Percentiles rank a stretch among this genome's conserved stretches.
These are phyloP conservation scores for Eucalyptus curtisii DNA, from an alignment of 345 rosid species.

Conservation along the genomic window DNA sequence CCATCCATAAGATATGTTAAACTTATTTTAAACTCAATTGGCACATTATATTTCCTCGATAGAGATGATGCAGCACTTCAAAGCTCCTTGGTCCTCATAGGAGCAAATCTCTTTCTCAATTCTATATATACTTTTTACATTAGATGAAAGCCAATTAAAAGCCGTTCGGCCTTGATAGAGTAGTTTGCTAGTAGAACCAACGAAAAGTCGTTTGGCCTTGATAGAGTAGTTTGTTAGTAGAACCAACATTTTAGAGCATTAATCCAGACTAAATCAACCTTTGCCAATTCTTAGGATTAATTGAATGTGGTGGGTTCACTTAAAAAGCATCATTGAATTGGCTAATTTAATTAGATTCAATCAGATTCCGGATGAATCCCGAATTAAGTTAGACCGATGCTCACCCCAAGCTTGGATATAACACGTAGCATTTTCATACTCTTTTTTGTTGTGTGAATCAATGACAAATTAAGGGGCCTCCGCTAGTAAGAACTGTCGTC, in stretches of 20 bases:
- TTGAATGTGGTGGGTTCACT: background rate
- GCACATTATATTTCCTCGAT: accelerated
- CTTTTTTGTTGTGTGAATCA: background rate
- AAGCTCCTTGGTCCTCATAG: background rate
- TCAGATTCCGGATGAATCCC: accelerated
- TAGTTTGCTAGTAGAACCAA: background rate
- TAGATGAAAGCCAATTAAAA: background rate
- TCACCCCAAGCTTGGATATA: background rate
- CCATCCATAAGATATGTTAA: background rate
- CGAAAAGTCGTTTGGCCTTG: too few relatives aligned
- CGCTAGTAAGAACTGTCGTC: background rate
- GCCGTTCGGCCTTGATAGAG: too few relatives aligned
- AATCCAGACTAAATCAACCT: background rate
- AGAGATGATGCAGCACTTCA: background rate
- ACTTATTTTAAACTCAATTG: background rate
- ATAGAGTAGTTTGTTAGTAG: background rate
- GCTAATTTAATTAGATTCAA: background rate
- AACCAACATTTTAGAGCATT: background rate
- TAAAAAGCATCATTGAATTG: background rate
- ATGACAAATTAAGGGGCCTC: background rate
- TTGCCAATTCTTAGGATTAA: background rate
- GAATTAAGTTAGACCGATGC: background rate
- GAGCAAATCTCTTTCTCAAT: background rate
- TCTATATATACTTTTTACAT: background rate
- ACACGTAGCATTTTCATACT: background rate